Conservation (phyloP, 768 basidiomycete species). For the Mycena galericulata region DNA sequence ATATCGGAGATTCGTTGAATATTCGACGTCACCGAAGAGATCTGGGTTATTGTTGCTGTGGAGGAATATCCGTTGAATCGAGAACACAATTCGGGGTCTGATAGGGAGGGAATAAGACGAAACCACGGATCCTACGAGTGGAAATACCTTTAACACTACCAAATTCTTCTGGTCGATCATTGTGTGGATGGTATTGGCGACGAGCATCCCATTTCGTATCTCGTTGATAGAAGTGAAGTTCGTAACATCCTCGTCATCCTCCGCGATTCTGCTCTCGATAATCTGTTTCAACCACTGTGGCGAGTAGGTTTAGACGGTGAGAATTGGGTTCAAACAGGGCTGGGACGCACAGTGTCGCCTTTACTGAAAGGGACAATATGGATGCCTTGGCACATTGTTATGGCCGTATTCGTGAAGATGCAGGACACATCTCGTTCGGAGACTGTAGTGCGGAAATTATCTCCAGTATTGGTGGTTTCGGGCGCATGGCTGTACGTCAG, state of each 20-base stretch:
- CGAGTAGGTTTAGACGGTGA: not conserved
- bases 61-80: not conserved
- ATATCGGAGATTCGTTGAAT: not conserved
- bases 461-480: not conserved
- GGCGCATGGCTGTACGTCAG: not conserved
- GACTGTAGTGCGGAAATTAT: not conserved
- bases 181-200: not conserved
- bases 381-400: not conserved
- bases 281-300: constrained; percentile 4
- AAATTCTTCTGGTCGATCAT: not conserved
- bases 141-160: not conserved
- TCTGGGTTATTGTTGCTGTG: not conserved
- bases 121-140: not conserved
- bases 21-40: not conserved
- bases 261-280: not conserved
- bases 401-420: not conserved
- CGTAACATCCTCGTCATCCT: not conserved
- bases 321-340: not conserved
- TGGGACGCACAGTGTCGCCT: constrained; percentile 8
- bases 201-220: constrained; percentile 8
- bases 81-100: constrained; percentile 14
- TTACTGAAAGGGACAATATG: constrained; percentile 19
- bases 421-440: constrained; percentile 6
- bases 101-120: not conserved
- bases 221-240: constrained; percentile 1